Evolutionary conservation across 768 basidiomycete species (phyloP), one percentile per base, ranked within the genome.

Genomic region (Arthromyces matolae): DNA sequence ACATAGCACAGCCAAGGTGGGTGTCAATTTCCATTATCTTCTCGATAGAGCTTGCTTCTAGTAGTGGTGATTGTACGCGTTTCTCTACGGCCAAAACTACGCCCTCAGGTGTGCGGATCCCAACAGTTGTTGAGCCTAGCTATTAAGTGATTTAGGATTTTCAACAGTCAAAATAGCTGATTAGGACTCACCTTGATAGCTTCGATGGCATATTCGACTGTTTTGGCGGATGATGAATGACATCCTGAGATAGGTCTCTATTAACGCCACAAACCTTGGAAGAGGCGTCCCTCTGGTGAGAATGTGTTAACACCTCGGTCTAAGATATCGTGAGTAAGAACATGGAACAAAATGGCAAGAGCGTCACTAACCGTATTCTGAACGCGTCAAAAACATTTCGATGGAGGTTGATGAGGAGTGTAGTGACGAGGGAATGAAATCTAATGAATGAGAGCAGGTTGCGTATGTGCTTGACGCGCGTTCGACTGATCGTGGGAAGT

Each of bases 11-110:
- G 8, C 93, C 96, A 50, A 99, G 83, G 71, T 99, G 96, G 10
- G 68, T 56, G 71, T 98, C 96, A 60, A 99, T 98, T 73, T 99
- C 96, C 95, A 99, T 97, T 65, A 98, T 98, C 77, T 98, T 98
- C 68, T 99, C 95, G 62, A 99, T 93, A 46, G 93, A 94, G 53
- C 81, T 87, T 32, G 93, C 84, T 72, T 97, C 96, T 60, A 98
- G 82, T 39, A 99, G 80, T 8, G 93, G 90, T 0, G 94, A 97
- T 68, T 96, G 93, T 43, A 96, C 92, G 67, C 96, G 93, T 73
- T 99, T 98, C 76, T 99, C 96, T 56, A 98, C 93, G 45, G 83
- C 96, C 49, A 99, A 86, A 55, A 98, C 77, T 57, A 93, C 88
- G 50, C 96, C 96, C 58, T 89, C 77, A 31, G 84, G 78, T 25